Conservation (phyloP, 2,329 filamentous ascomycete species). For the Rhynchosporium agropyri region DNA sequence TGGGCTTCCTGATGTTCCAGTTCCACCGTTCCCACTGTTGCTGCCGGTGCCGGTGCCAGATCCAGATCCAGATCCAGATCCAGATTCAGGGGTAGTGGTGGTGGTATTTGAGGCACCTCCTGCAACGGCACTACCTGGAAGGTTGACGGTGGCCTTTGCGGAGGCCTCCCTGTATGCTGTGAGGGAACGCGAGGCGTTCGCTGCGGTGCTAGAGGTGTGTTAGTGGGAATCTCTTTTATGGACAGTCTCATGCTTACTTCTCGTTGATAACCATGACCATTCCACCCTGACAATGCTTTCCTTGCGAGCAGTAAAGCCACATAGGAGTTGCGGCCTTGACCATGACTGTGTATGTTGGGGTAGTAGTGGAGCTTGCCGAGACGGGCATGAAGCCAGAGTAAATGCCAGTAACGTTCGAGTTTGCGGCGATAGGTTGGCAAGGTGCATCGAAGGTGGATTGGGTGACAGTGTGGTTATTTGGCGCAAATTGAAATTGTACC, state of each 20-base stretch:
- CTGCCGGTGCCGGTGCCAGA: not conserved
- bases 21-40: not conserved
- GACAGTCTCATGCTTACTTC: slow-evolving; percentile 49
- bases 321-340: slow-evolving; percentile 71
- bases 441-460: slow-evolving; percentile 75
- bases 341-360: slow-evolving; percentile 71
- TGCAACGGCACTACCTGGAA: slow-evolving; percentile 42
- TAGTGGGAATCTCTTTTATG: slow-evolving; percentile 5
- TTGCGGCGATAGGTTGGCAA: slow-evolving; percentile 60
- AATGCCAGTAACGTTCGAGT: slow-evolving; percentile 59
- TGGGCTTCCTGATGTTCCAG: slow-evolving; percentile 14
- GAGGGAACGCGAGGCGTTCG: slow-evolving; percentile 57
- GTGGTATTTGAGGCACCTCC: slow-evolving; percentile 25
- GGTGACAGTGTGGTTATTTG: slow-evolving; percentile 76
- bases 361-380: slow-evolving; percentile 52
- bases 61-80: not conserved
- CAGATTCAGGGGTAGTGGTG: not conserved
- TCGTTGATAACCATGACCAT: slow-evolving; percentile 50
- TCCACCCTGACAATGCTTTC: slow-evolving; percentile 66
- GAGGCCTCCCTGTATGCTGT: slow-evolving; percentile 45
- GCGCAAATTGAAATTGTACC: slow-evolving; percentile 68
- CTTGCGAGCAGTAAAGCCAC: slow-evolving; percentile 80
- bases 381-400: slow-evolving; percentile 70
- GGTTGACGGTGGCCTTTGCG: slow-evolving; percentile 45
- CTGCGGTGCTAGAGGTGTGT: slow-evolving; percentile 37